These are phyloP conservation scores for Paxillus involutus DNA, from an alignment of 768 basidiomycete species.

Conservation along the genomic window DNA sequence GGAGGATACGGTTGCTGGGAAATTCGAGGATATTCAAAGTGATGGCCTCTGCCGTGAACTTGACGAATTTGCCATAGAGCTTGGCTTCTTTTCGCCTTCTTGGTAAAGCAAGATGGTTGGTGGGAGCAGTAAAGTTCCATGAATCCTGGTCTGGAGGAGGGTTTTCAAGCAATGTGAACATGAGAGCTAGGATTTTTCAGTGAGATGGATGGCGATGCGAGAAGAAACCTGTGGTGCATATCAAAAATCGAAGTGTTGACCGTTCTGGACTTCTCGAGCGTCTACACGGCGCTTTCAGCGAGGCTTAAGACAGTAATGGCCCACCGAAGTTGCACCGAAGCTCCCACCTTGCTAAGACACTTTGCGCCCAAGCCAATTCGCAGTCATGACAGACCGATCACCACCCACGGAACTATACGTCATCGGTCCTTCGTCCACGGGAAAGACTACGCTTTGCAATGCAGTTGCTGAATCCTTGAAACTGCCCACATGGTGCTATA, in stretches of 20 bases:
- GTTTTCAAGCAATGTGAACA: conserved; percentile 37
- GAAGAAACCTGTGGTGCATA: background rate
- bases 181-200: background rate
- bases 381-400: conserved; percentile 15
- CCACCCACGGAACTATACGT: conserved; percentile 37
- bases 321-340: background rate
- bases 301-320: conserved; percentile 7
- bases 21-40: conserved; percentile 49
- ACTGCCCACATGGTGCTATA: conserved; percentile 38
- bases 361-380: conserved; percentile 1
- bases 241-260: conserved; percentile 1
- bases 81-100: conserved; percentile 24
- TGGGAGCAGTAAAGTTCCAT: conserved; percentile 50
- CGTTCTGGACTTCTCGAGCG: conserved; percentile 1
- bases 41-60: conserved; percentile 49
- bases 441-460: conserved; percentile 68
- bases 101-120: conserved; percentile 25
- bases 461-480: conserved; percentile 45
- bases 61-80: conserved; percentile 48
- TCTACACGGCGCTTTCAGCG: conserved; percentile 9
- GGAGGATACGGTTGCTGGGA: conserved; percentile 59
- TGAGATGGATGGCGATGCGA: background rate
- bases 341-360: conserved; percentile 18
- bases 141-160: conserved; percentile 47
- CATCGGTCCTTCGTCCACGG: conserved; percentile 61